These are phyloP conservation scores for Zoysia japonica DNA, from an alignment of 176 grass and related monocot genomes.

Conservation along the genomic window DNA sequence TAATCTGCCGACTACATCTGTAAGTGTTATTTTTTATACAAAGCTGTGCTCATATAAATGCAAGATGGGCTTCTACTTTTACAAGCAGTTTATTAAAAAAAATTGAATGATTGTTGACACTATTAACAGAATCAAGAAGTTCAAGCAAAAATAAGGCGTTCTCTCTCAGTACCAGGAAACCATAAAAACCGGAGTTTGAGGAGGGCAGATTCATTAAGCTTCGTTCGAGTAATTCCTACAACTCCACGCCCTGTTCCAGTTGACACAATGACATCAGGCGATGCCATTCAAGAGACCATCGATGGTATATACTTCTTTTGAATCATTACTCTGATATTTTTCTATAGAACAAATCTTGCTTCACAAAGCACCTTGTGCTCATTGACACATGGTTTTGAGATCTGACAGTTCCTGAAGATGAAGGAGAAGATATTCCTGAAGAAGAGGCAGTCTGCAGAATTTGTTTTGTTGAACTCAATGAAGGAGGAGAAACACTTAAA, in stretches of 20 bases:
- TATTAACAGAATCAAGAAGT: slow-evolving; percentile 55
- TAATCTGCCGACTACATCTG: slow-evolving; percentile 50
- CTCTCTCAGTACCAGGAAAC: slow-evolving; percentile 89
- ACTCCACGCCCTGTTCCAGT: slow-evolving; percentile 64
- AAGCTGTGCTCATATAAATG: slow-evolving; percentile 20
- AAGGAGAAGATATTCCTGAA: slow-evolving; percentile 95
- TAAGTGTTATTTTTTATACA: slow-evolving; percentile 45
- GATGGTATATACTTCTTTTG: slow-evolving; percentile 51
- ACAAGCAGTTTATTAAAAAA: neutral
- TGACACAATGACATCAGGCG: slow-evolving; percentile 38
- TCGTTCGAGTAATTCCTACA: slow-evolving; percentile 84
- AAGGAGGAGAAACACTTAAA: slow-evolving; percentile 99
- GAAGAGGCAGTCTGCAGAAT: slow-evolving; percentile 98
- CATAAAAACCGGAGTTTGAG: slow-evolving; percentile 70
- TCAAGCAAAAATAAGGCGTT: slow-evolving; percentile 78
- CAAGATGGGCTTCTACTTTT: slow-evolving; percentile 11
- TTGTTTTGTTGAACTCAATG: slow-evolving; percentile 87
- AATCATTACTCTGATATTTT: slow-evolving; percentile 10
- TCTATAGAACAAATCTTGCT: slow-evolving; percentile 10
- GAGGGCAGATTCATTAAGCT: slow-evolving; percentile 77
- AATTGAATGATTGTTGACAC: neutral
- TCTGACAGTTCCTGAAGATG: slow-evolving; percentile 58
- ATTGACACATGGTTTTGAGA: slow-evolving; percentile 19
- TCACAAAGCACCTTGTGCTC: slow-evolving; percentile 31
- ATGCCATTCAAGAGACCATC: slow-evolving; percentile 62